Percentiles rank a stretch among this genome's conserved stretches.
phyloP scores from a whole-genome alignment of 192 early-diverging fungal species.

The Backusella parvicylindrica region DNA sequence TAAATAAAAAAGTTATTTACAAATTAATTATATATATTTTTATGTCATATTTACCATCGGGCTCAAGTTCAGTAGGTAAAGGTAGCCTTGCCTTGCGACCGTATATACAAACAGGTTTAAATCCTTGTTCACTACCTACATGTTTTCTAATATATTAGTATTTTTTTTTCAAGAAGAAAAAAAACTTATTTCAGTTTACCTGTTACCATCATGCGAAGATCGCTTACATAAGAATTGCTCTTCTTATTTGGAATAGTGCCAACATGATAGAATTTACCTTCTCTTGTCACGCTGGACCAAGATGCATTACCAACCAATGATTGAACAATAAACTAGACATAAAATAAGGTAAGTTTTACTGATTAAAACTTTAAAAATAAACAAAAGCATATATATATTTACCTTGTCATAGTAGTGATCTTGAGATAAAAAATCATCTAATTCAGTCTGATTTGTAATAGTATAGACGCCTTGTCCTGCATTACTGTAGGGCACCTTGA shows the following conservation, averaged over 20 bases:
- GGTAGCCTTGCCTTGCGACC: conserved; percentile 75
- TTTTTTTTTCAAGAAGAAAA: neutral
- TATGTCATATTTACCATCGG: conserved; percentile 35
- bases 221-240: conserved; percentile 80
- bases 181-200: conserved; percentile 38
- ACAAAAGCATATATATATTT: neutral
- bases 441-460: conserved; percentile 73
- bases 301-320: conserved; percentile 84
- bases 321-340: conserved; percentile 76
- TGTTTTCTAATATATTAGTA: neutral
- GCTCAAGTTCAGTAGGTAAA: conserved; percentile 50
- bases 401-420: conserved; percentile 84
- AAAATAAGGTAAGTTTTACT: neutral
- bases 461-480: conserved; percentile 90
- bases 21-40: neutral
- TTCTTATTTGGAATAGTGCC: conserved; percentile 91
- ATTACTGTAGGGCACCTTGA: conserved; percentile 87
- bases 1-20: neutral
- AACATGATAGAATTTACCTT: conserved; percentile 85
- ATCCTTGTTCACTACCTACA: conserved; percentile 55
- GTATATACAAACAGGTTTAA: conserved; percentile 81
- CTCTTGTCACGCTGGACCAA: conserved; percentile 69
- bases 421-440: conserved; percentile 67
- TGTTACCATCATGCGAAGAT: conserved; percentile 87
- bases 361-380: neutral